Base-by-base conservation (phyloP, 1,284 basidiomycete genomes). In the Schizophyllum commune region DNA sequence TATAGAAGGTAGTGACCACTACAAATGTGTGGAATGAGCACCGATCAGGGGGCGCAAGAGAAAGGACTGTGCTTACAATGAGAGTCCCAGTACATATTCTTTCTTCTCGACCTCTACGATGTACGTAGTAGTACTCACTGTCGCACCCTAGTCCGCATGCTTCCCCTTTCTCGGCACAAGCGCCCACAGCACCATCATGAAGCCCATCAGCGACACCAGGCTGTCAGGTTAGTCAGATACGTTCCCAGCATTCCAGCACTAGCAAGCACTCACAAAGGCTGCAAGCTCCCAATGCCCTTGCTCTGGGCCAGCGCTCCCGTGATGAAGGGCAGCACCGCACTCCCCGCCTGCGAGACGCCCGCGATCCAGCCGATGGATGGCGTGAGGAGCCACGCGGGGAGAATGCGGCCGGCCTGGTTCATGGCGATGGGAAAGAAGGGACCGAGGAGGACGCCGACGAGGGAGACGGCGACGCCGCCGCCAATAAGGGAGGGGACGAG, bases 361-460 rank as follows among this genome's bases (percentile, higher is more conserved):
- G 82, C 79, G 47, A 86, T 84, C 82, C 84, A 86, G 0, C 88
- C 87, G 34, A 89, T 83, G 19, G 82, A 75, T 7, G 79, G 85
- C 0, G 82, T 83, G 58, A 88, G 79, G 8, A 89, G 74, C 77
- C 83, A 84, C 6, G 75, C 76, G 4, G 87, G 87, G 2, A 91
- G 71, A 61, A 89, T 74, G 1, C 78, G 74, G 7, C 79, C 77
- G 2, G 83, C 73, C 60, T 83, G 78, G 67, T 83, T 84, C 75
- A 86, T 82, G 17, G 83, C 79, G 61, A 87, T 84, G 0, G 86
- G 86, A 67, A 85, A 89, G 76, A 88, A 83, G 0, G 86, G 86
- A 0, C 81, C 81, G 5, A 83, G 72, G 15, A 82, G 69, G n/a
- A 81, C 57, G 52, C 87, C 86, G 15, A 65, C 58, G 22, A 67